These are phyloP conservation scores for Kluyveromyces sp. DNA, from an alignment of 1,139 yeast genomes.

Conservation along the genomic window DNA sequence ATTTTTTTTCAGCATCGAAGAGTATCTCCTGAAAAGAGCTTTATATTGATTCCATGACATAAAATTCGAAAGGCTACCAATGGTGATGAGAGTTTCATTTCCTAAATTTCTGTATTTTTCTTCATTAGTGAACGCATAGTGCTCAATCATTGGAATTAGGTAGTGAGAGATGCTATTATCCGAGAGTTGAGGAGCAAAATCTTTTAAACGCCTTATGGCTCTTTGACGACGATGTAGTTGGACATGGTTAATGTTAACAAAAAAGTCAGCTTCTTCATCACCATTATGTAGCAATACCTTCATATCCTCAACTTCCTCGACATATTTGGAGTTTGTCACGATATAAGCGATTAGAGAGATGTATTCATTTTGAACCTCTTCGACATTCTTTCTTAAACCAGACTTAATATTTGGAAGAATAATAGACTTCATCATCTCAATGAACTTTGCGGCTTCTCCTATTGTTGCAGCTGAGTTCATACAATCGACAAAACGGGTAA, in stretches of 20 bases:
- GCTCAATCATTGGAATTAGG: slow-evolving; percentile 78
- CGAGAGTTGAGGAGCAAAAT: slow-evolving; percentile 38
- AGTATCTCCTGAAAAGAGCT: slow-evolving; percentile 67
- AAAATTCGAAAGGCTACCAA: slow-evolving; percentile 52
- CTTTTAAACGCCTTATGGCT: slow-evolving; percentile 60
- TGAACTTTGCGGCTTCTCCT: slow-evolving; percentile 36
- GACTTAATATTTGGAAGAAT: slow-evolving; percentile 59
- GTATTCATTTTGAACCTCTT: slow-evolving; percentile 64
- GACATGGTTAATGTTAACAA: slow-evolving; percentile 71
- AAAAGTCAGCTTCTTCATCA: slow-evolving; percentile 83
- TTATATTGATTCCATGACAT: slow-evolving; percentile 77
- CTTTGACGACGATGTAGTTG: slow-evolving; percentile 82
- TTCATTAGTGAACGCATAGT: slow-evolving; percentile 50
- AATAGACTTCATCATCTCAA: slow-evolving; percentile 45
- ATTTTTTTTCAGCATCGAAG: slow-evolving; percentile 47
- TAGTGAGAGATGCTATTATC: slow-evolving; percentile 68
- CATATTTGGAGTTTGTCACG: slow-evolving; percentile 46
- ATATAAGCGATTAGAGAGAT: slow-evolving; percentile 58
- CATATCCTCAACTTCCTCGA: slow-evolving; percentile 60
- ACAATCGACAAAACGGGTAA: slow-evolving; percentile 62
- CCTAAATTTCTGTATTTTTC: slow-evolving; percentile 62
- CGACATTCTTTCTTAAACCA: slow-evolving; percentile 62
- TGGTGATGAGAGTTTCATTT: slow-evolving; percentile 61
- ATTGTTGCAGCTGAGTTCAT: slow-evolving; percentile 34
- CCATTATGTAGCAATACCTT: slow-evolving; percentile 52